phyloP scores from a whole-genome alignment of 164 flowering plant species.

The Vitis amurensis region DNA sequence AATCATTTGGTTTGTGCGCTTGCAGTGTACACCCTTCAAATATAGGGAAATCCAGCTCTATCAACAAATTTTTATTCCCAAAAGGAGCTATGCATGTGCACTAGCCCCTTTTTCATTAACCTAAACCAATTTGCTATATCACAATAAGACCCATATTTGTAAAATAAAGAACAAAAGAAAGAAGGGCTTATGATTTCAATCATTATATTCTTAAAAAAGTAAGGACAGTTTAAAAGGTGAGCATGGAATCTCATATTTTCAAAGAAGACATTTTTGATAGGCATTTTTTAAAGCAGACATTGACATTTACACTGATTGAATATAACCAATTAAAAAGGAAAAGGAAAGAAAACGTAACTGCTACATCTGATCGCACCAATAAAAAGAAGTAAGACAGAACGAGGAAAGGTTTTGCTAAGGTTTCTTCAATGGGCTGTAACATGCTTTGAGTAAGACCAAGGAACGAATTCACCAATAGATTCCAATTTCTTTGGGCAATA shows the following conservation, averaged over 20 bases:
- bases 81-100: conserved; percentile 31
- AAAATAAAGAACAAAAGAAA: conserved; percentile 3
- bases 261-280: conserved; percentile 4
- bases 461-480: not conserved
- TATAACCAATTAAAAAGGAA: not conserved
- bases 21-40: not conserved
- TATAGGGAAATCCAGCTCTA: not conserved
- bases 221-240: conserved; percentile 20
- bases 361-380: conserved; percentile 1
- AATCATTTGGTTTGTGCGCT: not conserved
- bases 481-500: not conserved
- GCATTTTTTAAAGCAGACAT: conserved; percentile 9
- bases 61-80: not conserved
- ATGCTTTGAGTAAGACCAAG: not conserved
- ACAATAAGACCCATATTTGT: not conserved
- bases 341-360: conserved; percentile 13
- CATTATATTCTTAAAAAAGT: conserved; percentile 18
- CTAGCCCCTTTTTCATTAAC: conserved; percentile 14
- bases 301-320: conserved; percentile 14
- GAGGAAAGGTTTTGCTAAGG: conserved; percentile 6
- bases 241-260: conserved; percentile 15
- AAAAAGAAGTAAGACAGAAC: conserved; percentile 1
- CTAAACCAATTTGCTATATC: conserved; percentile 4
- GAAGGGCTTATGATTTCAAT: conserved; percentile 21
- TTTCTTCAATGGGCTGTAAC: conserved; percentile 14